Base-by-base conservation (phyloP, 768 basidiomycete genomes). In the Phylloporus rhodoxanthus region DNA sequence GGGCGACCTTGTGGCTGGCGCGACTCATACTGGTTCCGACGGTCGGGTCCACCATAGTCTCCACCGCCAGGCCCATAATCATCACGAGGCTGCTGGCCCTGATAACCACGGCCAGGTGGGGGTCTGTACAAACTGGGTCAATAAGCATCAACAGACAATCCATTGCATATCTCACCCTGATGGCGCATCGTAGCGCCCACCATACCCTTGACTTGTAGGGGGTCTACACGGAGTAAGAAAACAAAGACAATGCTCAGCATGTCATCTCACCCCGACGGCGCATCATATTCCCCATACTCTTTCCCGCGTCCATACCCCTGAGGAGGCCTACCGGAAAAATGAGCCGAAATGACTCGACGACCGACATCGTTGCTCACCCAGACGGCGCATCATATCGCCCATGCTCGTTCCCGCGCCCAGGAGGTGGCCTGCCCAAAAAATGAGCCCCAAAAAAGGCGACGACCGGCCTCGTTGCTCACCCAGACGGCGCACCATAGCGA, bases 241-340 rank as follows among this genome's bases (percentile, higher is more conserved):
- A 3, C 3, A n/a, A 32, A 20, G 17, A 28, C 2, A 14, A 33
- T 17, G 38, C 2, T 30, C 29, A 21, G 15, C 30, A 1, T 2
- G 14, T 1, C 0, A 23, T 47, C 61, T 53, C 30, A 60, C 58
- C 41, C 62, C n/a, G 54, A 30, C 10, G 45, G 49, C n/a, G 41
- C 17, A 42, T 53, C 48, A 0, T 44, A 37, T 21, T 46, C 42
- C n/a, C 26, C 26, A 8, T 28, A 9, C 8, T 36, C 45, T 21
- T 21, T 38, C 17, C 14, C 26, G n/a, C 39, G 45, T 5, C 33
- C 45, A 29, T 29, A 29, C 28, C 28, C 28, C 28, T 29, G 28
- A 19, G 41, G 42, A 2, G 42, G 48, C 36, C 48, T 50, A 17
- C 20, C 9, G 17, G 21, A 23, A 29, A 13, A 28, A 7, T 43